Evolutionary conservation across 805 yeast species (phyloP).

Genomic region (Candida nonsorbophila): DNA sequence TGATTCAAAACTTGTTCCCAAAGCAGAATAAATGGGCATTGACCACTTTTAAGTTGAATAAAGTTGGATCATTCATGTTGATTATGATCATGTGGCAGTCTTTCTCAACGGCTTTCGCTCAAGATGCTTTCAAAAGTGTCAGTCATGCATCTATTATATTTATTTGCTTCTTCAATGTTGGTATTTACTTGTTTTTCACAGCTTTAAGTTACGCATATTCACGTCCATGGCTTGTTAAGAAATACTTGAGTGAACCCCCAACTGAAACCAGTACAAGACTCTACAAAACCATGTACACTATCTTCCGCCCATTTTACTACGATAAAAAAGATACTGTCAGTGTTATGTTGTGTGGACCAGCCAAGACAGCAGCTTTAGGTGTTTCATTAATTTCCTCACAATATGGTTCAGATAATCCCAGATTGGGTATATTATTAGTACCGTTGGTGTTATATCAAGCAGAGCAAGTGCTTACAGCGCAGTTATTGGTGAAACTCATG

Average conservation of each 20-base stretch:
- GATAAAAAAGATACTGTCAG: conserved; percentile 68
- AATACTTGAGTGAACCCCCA: conserved; percentile 44
- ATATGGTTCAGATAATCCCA: conserved; percentile 57
- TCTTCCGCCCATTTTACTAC: conserved; percentile 64
- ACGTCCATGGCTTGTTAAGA: conserved; percentile 50
- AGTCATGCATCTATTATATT: conserved; percentile 66
- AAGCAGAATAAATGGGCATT: conserved; percentile 57
- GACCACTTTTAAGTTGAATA: conserved; percentile 53
- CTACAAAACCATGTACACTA: conserved; percentile 41
- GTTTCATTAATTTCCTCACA: conserved; percentile 78
- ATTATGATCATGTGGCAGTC: conserved; percentile 72
- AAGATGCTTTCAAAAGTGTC: conserved; percentile 68
- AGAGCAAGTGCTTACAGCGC: conserved; percentile 82
- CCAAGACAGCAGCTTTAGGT: conserved; percentile 90
- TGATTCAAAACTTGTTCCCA: conserved; percentile 66
- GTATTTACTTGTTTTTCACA: conserved; percentile 74
- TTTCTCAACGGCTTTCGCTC: conserved; percentile 83
- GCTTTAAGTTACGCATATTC: conserved; percentile 53
- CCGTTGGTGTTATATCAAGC: conserved; percentile 85
- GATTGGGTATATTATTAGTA: conserved; percentile 68
- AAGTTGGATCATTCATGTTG: conserved; percentile 78
- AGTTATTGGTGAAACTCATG: conserved; percentile 60
- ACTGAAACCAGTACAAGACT: conserved; percentile 33
- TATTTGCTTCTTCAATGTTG: conserved; percentile 78
- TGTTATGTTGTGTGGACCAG: conserved; percentile 84